phyloP scores from a whole-genome alignment of 495 filamentous ascomycete species.

The Hypoxylon fuscum region DNA sequence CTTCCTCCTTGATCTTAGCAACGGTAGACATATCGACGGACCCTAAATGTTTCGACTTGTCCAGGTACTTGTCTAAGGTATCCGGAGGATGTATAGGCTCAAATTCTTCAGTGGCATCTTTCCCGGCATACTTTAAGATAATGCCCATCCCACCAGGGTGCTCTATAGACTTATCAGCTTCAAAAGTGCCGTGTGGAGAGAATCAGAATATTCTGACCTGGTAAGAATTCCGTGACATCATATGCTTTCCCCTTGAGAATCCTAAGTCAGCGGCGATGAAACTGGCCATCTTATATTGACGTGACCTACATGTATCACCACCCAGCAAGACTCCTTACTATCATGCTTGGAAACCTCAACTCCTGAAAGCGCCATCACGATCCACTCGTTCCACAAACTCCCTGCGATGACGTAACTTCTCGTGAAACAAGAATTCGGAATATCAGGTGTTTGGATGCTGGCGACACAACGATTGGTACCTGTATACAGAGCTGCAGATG shows the following conservation, averaged over 20 bases:
- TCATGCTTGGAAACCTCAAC: constrained; percentile 75
- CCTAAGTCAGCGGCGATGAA: constrained; percentile 7
- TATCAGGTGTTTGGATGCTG: not conserved
- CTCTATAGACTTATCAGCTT: constrained; percentile 52
- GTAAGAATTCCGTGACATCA: constrained; percentile 80
- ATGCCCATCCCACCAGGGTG: constrained; percentile 83
- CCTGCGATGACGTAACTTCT: constrained; percentile 16
- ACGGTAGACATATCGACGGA: constrained; percentile 91
- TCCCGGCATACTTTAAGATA: constrained; percentile 86
- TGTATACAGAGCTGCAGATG: no score
- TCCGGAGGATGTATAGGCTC: constrained; percentile 84
- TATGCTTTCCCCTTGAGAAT: constrained; percentile 66
- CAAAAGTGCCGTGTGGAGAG: not conserved
- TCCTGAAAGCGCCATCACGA: constrained; percentile 60
- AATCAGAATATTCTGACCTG: constrained; percentile 48
- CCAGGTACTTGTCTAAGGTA: constrained; percentile 81
- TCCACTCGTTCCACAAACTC: constrained; percentile 2
- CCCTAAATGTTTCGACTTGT: constrained; percentile 87
- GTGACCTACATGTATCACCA: constrained; percentile 70
- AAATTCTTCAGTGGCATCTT: constrained; percentile 85
- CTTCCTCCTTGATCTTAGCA: constrained; percentile 70
- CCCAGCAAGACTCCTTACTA: constrained; percentile 76
- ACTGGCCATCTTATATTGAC: not conserved
- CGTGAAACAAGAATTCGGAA: no score
- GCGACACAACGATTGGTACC: no score